A percentile compares a stretch with the other conserved stretches of the same genome.
Evolutionary conservation across 495 filamentous ascomycete genomes (phyloP).

Genomic region (Hypoxylon rickii): DNA sequence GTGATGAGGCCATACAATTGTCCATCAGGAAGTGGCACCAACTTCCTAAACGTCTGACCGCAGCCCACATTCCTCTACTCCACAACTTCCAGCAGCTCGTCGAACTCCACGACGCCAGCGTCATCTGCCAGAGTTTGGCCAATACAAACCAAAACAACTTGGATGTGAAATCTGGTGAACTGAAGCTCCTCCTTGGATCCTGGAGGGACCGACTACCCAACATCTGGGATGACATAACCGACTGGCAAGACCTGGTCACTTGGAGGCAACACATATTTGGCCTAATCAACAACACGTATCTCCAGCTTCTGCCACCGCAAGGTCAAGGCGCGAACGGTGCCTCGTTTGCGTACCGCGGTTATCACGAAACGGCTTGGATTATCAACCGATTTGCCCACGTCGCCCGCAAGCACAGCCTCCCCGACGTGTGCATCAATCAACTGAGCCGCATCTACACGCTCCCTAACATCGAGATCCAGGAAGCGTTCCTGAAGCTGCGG

Average conservation of each 20-base stretch:
- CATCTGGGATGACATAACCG: conserved; percentile 98
- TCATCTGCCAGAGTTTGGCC: conserved; percentile 87
- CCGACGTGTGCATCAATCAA: conserved; percentile 95
- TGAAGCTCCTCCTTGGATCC: conserved; percentile 90
- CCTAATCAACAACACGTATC: conserved; percentile 92
- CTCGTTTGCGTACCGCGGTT: conserved; percentile 94
- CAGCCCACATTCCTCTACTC: conserved; percentile 91
- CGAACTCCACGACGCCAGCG: conserved; percentile 94
- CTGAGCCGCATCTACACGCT: conserved; percentile 97
- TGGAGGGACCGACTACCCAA: conserved; percentile 97
- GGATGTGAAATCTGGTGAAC: conserved; percentile 90
- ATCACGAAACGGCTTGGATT: conserved; percentile 99
- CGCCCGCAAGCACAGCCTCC: conserved; percentile 93
- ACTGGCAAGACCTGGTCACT: conserved; percentile 97
- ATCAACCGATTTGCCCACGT: conserved; percentile 99
- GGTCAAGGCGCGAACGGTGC: conserved; percentile 75
- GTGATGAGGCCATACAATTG: conserved; percentile 94
- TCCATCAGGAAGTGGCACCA: conserved; percentile 99
- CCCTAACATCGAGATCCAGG: conserved; percentile 99
- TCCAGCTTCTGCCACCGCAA: conserved; percentile 80
- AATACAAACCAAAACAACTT: conserved; percentile 84
- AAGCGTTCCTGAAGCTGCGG: conserved; percentile 94
- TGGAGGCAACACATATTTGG: conserved; percentile 99
- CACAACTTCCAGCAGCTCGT: conserved; percentile 99
- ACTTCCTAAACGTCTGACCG: conserved; percentile 86